phyloP scores from a whole-genome alignment of 768 basidiomycete species.

The Paxillus rubicundulus region DNA sequence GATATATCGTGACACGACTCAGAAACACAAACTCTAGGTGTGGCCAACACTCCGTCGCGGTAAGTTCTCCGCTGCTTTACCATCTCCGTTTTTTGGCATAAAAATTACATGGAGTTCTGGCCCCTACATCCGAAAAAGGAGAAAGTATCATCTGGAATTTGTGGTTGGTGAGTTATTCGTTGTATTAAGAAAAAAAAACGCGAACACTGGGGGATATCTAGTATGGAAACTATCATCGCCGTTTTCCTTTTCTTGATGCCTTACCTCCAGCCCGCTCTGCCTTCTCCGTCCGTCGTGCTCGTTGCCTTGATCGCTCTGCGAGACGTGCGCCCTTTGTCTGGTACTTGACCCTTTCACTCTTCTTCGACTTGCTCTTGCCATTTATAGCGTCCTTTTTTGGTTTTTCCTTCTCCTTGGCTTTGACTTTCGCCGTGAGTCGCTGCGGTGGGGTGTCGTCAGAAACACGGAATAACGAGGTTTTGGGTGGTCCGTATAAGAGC shows the following conservation, averaged over 20 bases:
- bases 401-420: slow-evolving; percentile 16
- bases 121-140: too few species aligned
- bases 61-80: too few species aligned
- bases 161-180: too few species aligned
- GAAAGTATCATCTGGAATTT: too few species aligned
- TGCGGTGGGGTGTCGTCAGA: background rate
- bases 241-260: slow-evolving; percentile 40
- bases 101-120: too few species aligned
- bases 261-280: slow-evolving; percentile 71
- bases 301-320: slow-evolving; percentile 60
- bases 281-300: slow-evolving; percentile 63
- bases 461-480: background rate
- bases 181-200: too few species aligned
- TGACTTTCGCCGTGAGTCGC: slow-evolving; percentile 2
- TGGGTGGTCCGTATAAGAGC: slow-evolving; percentile 49
- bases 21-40: too few species aligned
- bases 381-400: slow-evolving; percentile 6
- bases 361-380: slow-evolving; percentile 26
- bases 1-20: too few species aligned
- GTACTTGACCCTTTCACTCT: slow-evolving; percentile 48
- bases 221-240: slow-evolving; percentile 9
- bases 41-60: too few species aligned
- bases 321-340: slow-evolving; percentile 69
- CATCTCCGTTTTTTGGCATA: too few species aligned
- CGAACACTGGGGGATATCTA: too few species aligned